Evolutionary conservation across 441 rosid genomes (phyloP), one percentile per base, ranked within the genome.

Genomic region (Populus tomentosa): DNA sequence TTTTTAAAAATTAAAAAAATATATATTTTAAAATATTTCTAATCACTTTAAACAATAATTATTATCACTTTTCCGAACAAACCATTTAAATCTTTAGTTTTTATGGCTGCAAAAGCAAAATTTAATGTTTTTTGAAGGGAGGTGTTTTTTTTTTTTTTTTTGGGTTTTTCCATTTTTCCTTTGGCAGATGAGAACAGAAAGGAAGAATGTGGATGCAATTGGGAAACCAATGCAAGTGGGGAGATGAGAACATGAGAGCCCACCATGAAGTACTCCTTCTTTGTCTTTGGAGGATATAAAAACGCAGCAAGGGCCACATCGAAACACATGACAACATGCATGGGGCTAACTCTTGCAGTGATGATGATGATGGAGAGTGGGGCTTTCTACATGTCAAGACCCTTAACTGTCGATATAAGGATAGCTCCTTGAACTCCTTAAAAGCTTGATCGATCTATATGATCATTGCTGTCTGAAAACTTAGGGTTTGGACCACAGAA

Each of bases 401-500:
- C 62, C 73, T 78, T 72, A 79, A 80, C 87, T 84, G 84, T 83
- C 85, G 79, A 82, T 70, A 61, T n/a, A 78, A 69, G 75, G 79
- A 83, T 74, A 78, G 67, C 76, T 79, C 80, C 76, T 80, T 67
- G 73, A 82, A 75, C 83, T 82, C 80, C 84, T 78, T 79, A 40
- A 82, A 84, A 79, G 74, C 84, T 81, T 78, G 83, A 80, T 73
- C 86, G 83, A 80, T 73, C 86, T 81, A 77, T 81, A 42, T 85
- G 79, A 84, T 86, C 72, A 85, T 83, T 83, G 81, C 82, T 81
- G 88, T 85, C 86, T 76, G 75, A 77, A 79, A 84, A 62, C 10
- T 80, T 69, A 79, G 71, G 46, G 28, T 28, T 82, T 83, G 92
- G 92, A 85, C 92, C 90, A 89, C 90, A 69, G 4, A 36, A 59